Conservation (phyloP, 2,329 filamentous ascomycete genomes). For the Aspergillus intermedius region DNA sequence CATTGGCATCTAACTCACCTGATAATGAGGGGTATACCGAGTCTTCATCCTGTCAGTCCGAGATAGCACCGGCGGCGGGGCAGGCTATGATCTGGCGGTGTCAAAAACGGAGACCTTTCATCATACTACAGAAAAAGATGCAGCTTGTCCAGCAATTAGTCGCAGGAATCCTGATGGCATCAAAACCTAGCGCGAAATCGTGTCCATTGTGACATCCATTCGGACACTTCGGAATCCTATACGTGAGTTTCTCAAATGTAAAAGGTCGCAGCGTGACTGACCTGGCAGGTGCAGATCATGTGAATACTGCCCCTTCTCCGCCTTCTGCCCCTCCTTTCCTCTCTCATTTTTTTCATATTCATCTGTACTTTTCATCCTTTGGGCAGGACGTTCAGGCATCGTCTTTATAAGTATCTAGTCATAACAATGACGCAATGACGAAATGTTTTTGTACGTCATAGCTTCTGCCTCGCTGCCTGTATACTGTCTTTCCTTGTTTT, state of each 20-base stretch:
- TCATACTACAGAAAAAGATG: not conserved
- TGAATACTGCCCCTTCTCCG: slow-evolving; percentile 7
- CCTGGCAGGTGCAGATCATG: slow-evolving; percentile 12
- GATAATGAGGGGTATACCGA: slow-evolving; percentile 1
- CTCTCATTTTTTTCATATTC: not conserved
- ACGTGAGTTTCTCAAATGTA: not conserved
- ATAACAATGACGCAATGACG: too few relatives aligned
- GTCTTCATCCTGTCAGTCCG: not conserved
- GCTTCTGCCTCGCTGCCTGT: too few relatives aligned
- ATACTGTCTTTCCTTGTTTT: too few relatives aligned
- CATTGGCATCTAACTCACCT: slow-evolving; percentile 13
- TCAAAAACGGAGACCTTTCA: slow-evolving; percentile 1
- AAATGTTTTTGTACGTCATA: too few relatives aligned
- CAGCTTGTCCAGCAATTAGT: not conserved
- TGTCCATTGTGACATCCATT: slow-evolving; percentile 26
- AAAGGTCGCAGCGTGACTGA: not conserved
- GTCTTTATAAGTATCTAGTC: too few relatives aligned
- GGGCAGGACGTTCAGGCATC: not conserved
- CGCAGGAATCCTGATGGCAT: not conserved
- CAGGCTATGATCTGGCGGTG: slow-evolving; percentile 13
- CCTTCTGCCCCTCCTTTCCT: not conserved
- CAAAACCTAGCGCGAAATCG: slow-evolving; percentile 12
- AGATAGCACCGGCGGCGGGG: slow-evolving; percentile 2
- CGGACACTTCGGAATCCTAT: slow-evolving; percentile 25
- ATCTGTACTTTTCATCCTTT: not conserved